Evolutionary conservation across 345 rosid genomes (phyloP), one percentile per base, ranked within the genome.

Genomic region (Eucalyptus tenuipes): DNA sequence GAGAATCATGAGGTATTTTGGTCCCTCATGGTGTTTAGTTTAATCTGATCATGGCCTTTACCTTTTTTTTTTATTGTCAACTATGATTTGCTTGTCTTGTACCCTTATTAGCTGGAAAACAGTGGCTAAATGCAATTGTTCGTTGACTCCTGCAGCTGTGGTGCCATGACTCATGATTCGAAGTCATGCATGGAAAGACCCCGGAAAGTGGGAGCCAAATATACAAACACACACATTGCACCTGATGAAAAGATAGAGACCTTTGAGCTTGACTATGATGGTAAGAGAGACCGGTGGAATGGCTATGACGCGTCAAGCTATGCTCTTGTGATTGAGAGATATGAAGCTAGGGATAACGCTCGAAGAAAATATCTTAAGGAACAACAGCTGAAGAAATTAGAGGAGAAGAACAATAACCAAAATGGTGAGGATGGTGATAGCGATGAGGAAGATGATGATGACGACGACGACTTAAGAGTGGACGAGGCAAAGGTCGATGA

Each of bases 401-500:
- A 88, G 94, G 93, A 97, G 93, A 96, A 95, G 91, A 96, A 96
- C 85, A 91, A 89, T 80, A 94, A 93, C 85, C 92, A 91, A 59
- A 86, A 90, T 88, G 94, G 81, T 33, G 93, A 92, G 86, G 93
- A 50, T 47, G 95, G 87, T 59, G 91, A 89, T 24, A 94, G 94
- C 88, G 96, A 96, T 49, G 98, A 92, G 52, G 99, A 95, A 27
- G 97, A 95, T 33, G 97, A 95, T n/a, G 95, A 93, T 25, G 95
- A 97, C 87, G n/a, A n/a, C 13, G 95, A 97, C 75, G 97, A 92
- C 91, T 87, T 96, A 84, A 95, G 93, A 89, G 93, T 97, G 3
- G 99, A 97, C 94, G 99, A 96, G 93, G 99, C 99, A 25, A 97
- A 94, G 91, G 96, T 95, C 18, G 96, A 94, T 85, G 99, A 97